Base-by-base conservation (phyloP, 2,329 filamentous ascomycete species). In the Alternaria infectoria region DNA sequence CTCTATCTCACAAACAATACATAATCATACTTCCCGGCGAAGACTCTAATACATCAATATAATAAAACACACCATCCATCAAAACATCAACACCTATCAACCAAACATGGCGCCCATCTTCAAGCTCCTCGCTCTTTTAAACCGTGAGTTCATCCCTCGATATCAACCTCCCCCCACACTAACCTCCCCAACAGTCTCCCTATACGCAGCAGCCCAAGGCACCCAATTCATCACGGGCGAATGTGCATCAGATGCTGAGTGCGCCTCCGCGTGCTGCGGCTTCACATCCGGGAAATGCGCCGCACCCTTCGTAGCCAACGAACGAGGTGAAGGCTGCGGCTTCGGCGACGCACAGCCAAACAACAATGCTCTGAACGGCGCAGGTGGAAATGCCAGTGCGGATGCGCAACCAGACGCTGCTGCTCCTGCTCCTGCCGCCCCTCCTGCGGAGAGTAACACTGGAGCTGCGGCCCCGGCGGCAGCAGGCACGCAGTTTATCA, bases 401-500 rank as follows among this genome's bases (percentile, higher is more conserved):
- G 62, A 46, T 23, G 28, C 47, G 11, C 23, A 60, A 13, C 56
- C 49, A 47, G 51, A 57, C 26, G 55, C 49, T 25, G 40, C 47
- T 40, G 55, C 55, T 25, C 40, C 47, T 6, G 32, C 49, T 4
- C 23, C 52, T 40, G 45, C 57, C 11, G 28, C 59, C 17, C 50
- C 52, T 8, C 25, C 59, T 28, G 32, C 51, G 3, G 30, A 52
- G 21, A 52, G 25, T 19, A 45, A 32, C 26, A 49, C 40, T 13
- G 50, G 47, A 46, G 32, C 45, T 19, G 57, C 26, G 15, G 50
- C 45, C 10, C 23, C 44, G 43, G 59, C 45, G 8, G 63, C 43
- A 21, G 46, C 64, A 15, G 78, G 73, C 30, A 77, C 67, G 4
- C 80, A 81, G 58, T 81, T 81, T 71, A 80, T 81, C 68, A 81